phyloP scores from a whole-genome alignment of 1,284 basidiomycete species.

The Ceratobasidium sp. region DNA sequence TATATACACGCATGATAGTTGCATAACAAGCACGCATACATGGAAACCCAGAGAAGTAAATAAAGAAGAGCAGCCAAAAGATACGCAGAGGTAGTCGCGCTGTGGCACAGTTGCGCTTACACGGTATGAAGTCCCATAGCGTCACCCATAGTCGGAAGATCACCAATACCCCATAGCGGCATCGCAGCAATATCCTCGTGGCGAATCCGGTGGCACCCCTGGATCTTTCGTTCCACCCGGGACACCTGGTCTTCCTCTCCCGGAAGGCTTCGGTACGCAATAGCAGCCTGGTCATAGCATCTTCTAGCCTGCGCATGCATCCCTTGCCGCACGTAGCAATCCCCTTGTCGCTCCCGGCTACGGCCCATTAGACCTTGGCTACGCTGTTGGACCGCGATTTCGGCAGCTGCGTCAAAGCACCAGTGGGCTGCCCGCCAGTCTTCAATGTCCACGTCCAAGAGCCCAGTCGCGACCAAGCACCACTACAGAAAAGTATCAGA shows the following conservation, averaged over 20 bases:
- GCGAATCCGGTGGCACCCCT: neutral
- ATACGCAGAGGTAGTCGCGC: too few species aligned
- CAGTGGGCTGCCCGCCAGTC: constrained; percentile 6
- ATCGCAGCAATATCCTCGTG: neutral
- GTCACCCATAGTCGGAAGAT: neutral
- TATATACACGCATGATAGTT: too few species aligned
- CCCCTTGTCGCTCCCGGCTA: constrained; percentile 5
- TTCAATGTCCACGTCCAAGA: constrained; percentile 18
- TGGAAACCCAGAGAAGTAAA: too few species aligned
- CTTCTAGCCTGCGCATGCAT: neutral
- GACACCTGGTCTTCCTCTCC: neutral
- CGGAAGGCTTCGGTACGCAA: constrained; percentile 4
- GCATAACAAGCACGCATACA: too few species aligned
- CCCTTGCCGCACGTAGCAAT: constrained; percentile 8
- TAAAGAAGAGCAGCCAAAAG: too few species aligned
- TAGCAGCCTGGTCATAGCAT: constrained; percentile 9
- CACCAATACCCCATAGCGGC: constrained; percentile 11
- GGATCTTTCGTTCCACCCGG: constrained; percentile 14
- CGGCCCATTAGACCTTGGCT: constrained; percentile 1
- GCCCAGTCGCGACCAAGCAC: constrained; percentile 16
- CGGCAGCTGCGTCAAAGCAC: neutral
- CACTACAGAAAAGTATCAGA: neutral
- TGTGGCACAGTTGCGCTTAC: too few species aligned
- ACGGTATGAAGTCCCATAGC: too few species aligned
- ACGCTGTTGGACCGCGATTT: neutral